Evolutionary conservation across 1,284 basidiomycete species (phyloP).

Genomic region (Leucoagaricus sp.): DNA sequence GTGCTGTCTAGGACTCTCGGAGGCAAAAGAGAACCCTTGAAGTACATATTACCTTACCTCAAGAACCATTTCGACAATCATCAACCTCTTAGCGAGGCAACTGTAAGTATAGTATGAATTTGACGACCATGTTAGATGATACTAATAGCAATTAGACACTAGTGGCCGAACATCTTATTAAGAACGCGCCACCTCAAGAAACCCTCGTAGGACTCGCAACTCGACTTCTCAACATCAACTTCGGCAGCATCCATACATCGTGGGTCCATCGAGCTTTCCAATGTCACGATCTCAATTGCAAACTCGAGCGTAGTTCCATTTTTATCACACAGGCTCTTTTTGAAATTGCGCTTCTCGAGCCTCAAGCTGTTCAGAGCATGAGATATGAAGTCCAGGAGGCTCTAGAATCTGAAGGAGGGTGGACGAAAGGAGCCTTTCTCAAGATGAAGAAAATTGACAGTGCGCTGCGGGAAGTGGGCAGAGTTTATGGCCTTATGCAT

Average conservation of each 20-base stretch:
- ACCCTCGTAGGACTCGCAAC: constrained; percentile 31
- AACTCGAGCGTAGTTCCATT: constrained; percentile 27
- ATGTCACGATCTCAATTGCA: neutral
- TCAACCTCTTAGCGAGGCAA: constrained; percentile 25
- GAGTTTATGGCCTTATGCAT: constrained; percentile 35
- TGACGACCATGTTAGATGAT: neutral
- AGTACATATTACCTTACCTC: constrained; percentile 29
- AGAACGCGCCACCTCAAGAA: constrained; percentile 30
- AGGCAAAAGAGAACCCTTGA: constrained; percentile 29
- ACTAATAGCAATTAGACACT: constrained; percentile 19
- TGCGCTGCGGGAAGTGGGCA: constrained; percentile 37
- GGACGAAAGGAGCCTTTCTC: constrained; percentile 34
- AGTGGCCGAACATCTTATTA: constrained; percentile 31
- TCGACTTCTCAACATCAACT: constrained; percentile 36
- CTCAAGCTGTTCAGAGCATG: constrained; percentile 31
- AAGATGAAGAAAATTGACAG: constrained; percentile 39
- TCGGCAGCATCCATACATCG: constrained; percentile 40
- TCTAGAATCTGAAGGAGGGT: constrained; percentile 36
- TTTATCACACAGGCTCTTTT: constrained; percentile 39
- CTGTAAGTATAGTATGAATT: constrained; percentile 20
- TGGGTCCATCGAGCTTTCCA: constrained; percentile 19
- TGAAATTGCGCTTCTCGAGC: constrained; percentile 33
- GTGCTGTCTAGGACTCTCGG: constrained; percentile 30
- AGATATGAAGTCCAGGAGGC: constrained; percentile 32
- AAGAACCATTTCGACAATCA: constrained; percentile 25